These are phyloP conservation scores for Ceratobasidium sp. DNA, from an alignment of 1,284 basidiomycete genomes.

Conservation along the genomic window DNA sequence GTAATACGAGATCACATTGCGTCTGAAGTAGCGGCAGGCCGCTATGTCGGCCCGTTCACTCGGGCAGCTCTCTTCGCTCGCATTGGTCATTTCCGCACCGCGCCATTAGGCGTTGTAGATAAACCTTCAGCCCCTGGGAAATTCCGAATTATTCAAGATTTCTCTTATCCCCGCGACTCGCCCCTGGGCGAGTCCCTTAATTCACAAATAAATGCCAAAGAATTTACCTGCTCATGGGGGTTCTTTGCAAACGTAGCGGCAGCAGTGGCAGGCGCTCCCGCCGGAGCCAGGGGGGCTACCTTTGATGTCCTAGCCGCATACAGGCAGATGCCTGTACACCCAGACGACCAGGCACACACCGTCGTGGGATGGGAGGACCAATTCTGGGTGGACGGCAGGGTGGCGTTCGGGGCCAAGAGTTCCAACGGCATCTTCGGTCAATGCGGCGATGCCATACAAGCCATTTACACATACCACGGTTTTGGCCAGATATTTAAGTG, in stretches of 20 bases:
- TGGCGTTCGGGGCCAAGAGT: constrained; percentile 58
- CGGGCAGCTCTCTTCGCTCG: constrained; percentile 54
- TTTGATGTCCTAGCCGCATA: constrained; percentile 61
- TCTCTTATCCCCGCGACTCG: constrained; percentile 55
- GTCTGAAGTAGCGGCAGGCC: constrained; percentile 55
- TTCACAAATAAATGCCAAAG: constrained; percentile 53
- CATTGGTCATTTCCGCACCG: constrained; percentile 59
- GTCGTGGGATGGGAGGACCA: constrained; percentile 55
- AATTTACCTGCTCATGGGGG: constrained; percentile 59
- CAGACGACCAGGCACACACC: constrained; percentile 55
- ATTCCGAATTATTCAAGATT: constrained; percentile 60
- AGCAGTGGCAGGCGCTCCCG: constrained; percentile 42
- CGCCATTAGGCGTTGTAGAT: constrained; percentile 59
- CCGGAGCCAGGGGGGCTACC: constrained; percentile 56
- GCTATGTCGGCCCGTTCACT: constrained; percentile 55
- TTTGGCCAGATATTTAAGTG: constrained; percentile 57
- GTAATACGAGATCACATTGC: constrained; percentile 56
- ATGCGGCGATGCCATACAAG: constrained; percentile 58
- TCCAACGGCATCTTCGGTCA: constrained; percentile 59
- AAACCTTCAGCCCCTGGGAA: constrained; percentile 56
- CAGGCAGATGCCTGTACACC: constrained; percentile 56
- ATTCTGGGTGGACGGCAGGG: constrained; percentile 56
- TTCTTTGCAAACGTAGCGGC: constrained; percentile 46
- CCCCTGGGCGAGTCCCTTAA: neutral
- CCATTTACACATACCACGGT: constrained; percentile 54